Percentiles rank a stretch among this genome's conserved stretches.
phyloP scores from a whole-genome alignment of 768 basidiomycete species.

The Trametes punicea region DNA sequence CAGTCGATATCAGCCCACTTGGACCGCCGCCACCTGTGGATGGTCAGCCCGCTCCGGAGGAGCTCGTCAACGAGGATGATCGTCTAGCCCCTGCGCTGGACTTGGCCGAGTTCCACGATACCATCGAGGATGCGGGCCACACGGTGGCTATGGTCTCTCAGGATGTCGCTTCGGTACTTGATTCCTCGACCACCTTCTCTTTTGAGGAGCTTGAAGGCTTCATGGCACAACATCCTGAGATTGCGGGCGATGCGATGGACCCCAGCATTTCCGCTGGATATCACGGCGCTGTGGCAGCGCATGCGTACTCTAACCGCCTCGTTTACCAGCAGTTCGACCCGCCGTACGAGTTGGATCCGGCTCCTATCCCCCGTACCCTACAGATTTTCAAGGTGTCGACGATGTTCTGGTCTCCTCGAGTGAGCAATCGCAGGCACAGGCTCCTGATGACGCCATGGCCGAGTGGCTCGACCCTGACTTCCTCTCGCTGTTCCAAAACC shows the following conservation, averaged over 20 bases:
- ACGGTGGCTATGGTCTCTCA: background rate
- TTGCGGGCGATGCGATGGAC: background rate
- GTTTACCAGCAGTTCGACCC: background rate
- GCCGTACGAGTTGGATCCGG: background rate
- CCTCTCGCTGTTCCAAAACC: background rate
- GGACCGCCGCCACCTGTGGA: background rate
- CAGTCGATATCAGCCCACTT: background rate
- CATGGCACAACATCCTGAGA: background rate
- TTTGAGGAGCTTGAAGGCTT: background rate
- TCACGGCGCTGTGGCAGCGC: background rate
- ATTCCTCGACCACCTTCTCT: background rate
- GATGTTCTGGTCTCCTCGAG: too few species aligned
- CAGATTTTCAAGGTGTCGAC: too few species aligned
- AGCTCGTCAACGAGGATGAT: background rate
- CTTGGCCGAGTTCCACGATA: constrained; percentile 3
- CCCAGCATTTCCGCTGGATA: background rate
- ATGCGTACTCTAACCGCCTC: background rate
- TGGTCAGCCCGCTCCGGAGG: background rate
- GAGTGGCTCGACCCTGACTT: background rate
- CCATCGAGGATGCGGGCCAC: background rate
- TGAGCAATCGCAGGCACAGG: too few species aligned
- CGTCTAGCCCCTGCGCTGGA: background rate
- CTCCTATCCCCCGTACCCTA: background rate
- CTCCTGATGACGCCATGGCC: too few species aligned
- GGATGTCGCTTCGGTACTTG: background rate